Evolutionary conservation across 345 rosid species (phyloP).

Genomic region (Fremontodendron californicum): DNA sequence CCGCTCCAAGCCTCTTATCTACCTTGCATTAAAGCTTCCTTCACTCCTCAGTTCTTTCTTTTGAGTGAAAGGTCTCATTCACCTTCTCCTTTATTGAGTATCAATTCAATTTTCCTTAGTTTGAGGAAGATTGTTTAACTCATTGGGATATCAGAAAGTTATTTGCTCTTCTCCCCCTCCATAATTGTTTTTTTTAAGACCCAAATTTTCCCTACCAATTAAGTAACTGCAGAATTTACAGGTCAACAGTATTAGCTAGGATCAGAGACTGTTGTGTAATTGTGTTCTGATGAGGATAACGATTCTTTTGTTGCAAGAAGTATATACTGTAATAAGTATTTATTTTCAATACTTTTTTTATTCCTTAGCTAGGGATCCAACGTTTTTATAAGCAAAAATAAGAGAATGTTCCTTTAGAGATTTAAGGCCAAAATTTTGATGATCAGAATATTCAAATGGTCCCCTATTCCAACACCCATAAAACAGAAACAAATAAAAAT

Average conservation of each 20-base stretch:
- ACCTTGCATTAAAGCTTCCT: not conserved
- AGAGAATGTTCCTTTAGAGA: not conserved
- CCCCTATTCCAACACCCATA: not conserved
- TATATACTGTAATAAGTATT: not conserved
- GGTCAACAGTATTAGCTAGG: not conserved
- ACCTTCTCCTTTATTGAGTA: not conserved
- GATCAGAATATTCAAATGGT: constrained; percentile 1
- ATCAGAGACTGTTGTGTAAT: no score
- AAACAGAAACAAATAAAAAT: not conserved
- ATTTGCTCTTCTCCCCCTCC: not conserved
- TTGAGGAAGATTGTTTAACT: constrained; percentile 12
- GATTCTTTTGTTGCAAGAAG: not conserved
- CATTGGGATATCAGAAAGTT: not conserved
- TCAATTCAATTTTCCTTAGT: not conserved
- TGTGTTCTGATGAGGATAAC: not conserved
- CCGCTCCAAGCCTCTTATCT: not conserved
- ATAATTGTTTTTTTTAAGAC: not conserved
- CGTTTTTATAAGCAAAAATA: not conserved
- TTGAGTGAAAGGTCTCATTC: constrained; percentile 2
- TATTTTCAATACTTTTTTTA: not conserved
- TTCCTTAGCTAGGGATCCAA: not conserved
- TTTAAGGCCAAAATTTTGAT: not conserved
- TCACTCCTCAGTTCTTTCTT: not conserved
- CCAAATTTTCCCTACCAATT: not conserved
- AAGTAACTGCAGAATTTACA: not conserved